phyloP scores from a whole-genome alignment of 768 basidiomycete species.

The Psilocybe cubensis region DNA sequence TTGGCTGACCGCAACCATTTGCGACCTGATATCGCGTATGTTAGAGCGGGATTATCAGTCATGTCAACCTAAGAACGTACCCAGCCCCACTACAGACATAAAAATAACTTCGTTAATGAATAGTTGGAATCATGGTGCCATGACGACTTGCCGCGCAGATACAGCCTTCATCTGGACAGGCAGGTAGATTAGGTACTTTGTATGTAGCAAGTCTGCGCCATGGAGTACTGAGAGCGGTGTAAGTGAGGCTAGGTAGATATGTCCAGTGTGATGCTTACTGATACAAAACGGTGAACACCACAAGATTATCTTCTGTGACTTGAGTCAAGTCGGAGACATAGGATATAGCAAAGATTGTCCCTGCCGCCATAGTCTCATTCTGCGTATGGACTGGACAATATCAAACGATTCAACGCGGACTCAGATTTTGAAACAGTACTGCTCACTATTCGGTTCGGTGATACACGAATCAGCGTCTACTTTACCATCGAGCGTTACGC shows the following conservation, averaged over 20 bases:
- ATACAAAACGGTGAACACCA: conserved; percentile 44
- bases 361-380: conserved; percentile 48
- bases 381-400: conserved; percentile 42
- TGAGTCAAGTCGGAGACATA: conserved; percentile 42
- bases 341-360: conserved; percentile 50
- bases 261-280: conserved; percentile 29
- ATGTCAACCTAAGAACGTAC: conserved; percentile 24
- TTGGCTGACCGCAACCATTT: conserved; percentile 41
- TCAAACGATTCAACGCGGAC: background rate
- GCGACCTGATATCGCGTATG: conserved; percentile 19
- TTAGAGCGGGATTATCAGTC: background rate
- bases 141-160: conserved; percentile 42
- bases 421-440: background rate
- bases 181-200: conserved; percentile 43
- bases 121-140: background rate
- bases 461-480: conserved; percentile 34
- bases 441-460: conserved; percentile 38
- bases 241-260: background rate
- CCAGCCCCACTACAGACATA: conserved; percentile 44
- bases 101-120: background rate
- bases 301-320: conserved; percentile 46
- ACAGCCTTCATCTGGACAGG: conserved; percentile 45
- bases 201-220: conserved; percentile 48
- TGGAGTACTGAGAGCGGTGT: conserved; percentile 34
- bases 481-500: conserved; percentile 27